Base-by-base conservation (phyloP, 805 yeast species). In the Candida manassasensis region DNA sequence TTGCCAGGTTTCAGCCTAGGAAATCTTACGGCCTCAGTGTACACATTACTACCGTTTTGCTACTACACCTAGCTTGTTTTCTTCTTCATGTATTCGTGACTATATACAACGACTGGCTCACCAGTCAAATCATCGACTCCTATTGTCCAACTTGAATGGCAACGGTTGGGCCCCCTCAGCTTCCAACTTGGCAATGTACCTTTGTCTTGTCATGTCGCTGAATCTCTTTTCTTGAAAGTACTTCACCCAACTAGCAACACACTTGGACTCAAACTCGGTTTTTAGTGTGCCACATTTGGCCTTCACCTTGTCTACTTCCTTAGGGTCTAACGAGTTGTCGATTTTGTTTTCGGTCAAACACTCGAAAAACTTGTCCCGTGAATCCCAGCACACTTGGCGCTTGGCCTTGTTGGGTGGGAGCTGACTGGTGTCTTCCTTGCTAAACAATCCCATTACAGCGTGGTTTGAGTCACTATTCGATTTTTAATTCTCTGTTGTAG, bases 211-310 rank as follows among this genome's bases (percentile, higher is more conserved):
- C 42, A 77, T 63, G 47, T 87, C 96, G 40, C 78, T 81, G 26
- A 79, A 82, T 48, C 96, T 75, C 58, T 88, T 89, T 58, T 87
- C 90, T 54, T 88, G 90, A 68, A 90, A 89, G 57, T 89, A 88
- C 41, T 81, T 42, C 77, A 56, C 87, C 97, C 97, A 89, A 36
- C 88, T 77, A 10, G 79, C 77, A 7, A 85, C 87, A 59, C 97
- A 89, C 46, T 79, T 77, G n/a, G 68, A 56, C 40, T 83, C 77
- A 45, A 85, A 87, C 26, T 67, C 70, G n/a, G 55, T 51, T 43
- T 78, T 76, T 51, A 79, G 70, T 2, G 42, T 37, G 0, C 77
- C 71, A 59, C 97, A 89, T 32, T 71, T 60, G 15, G 61, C 49
- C 35, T 73, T 69, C 27, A 86, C 77, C 19, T 59, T 58, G 4